phyloP scores from a whole-genome alignment of 306 rosid genomes.

The Vigna trinervia region DNA sequence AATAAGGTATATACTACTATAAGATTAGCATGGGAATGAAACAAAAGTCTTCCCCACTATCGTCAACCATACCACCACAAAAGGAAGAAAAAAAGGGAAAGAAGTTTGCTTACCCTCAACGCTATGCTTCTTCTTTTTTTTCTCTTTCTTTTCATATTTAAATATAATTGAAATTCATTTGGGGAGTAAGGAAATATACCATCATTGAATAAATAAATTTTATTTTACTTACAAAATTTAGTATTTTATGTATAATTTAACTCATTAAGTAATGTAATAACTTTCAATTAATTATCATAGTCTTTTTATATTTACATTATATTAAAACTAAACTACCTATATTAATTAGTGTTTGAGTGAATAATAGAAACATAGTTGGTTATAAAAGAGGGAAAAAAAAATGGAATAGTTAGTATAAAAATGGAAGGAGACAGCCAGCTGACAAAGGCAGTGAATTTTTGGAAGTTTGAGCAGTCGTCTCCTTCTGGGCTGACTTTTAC shows the following conservation, averaged over 20 bases:
- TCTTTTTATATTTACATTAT: not conserved
- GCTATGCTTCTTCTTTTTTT: conserved; percentile 6
- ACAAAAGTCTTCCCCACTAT: conserved; percentile 39
- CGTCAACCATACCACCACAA: not conserved
- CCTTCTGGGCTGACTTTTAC: conserved; percentile 90
- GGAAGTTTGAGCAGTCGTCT: conserved; percentile 84
- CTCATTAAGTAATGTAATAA: not conserved
- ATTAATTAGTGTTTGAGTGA: not conserved
- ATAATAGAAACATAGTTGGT: not conserved
- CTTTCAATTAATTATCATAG: not conserved
- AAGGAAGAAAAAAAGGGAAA: not conserved
- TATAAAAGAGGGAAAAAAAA: not conserved
- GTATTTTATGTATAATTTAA: not conserved
- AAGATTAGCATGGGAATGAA: conserved; percentile 16
- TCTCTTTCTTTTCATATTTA: not conserved
- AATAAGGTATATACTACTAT: conserved; percentile 30
- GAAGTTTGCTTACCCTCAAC: conserved; percentile 47
- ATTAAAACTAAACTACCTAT: not conserved
- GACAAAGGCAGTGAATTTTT: conserved; percentile 98
- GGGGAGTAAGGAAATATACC: not conserved
- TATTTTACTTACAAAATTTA: not conserved
- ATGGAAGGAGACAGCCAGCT: conserved; percentile 60
- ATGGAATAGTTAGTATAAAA: conserved; percentile 10
- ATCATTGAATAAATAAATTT: not conserved
- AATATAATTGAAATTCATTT: not conserved